Evolutionary conservation across 768 basidiomycete genomes (phyloP).

Genomic region (Pholiota microspora): DNA sequence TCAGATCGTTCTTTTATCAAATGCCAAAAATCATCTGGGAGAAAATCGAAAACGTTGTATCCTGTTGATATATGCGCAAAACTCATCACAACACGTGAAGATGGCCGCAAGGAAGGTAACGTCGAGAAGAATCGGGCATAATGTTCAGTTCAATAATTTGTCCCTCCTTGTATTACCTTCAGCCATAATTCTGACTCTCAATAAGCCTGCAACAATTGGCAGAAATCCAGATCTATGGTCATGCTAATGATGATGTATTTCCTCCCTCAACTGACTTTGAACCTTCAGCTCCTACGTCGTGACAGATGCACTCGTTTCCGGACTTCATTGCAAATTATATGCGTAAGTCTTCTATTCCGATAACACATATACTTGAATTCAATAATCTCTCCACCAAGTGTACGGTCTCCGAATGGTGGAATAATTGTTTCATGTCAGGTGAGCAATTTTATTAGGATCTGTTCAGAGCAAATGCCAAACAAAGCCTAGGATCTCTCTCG

Average conservation of each 20-base stretch:
- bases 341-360: slow-evolving; percentile 36
- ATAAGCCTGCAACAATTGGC: slow-evolving; percentile 66
- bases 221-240: slow-evolving; percentile 71
- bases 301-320: slow-evolving; percentile 61
- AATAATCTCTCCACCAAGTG: slow-evolving; percentile 33
- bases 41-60: not conserved
- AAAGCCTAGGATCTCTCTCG: slow-evolving; percentile 64
- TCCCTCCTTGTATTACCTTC: not conserved
- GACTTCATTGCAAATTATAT: slow-evolving; percentile 75
- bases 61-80: slow-evolving; percentile 63
- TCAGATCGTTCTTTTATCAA: slow-evolving; percentile 1
- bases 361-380: not conserved
- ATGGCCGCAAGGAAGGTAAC: slow-evolving; percentile 64
- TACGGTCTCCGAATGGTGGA: slow-evolving; percentile 68
- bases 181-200: slow-evolving; percentile 62
- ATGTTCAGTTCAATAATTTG: not conserved
- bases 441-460: slow-evolving; percentile 3
- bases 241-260: slow-evolving; percentile 20
- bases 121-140: not conserved
- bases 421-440: slow-evolving; percentile 82
- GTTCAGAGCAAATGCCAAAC: not conserved
- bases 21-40: not conserved
- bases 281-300: slow-evolving; percentile 60
- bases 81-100: slow-evolving; percentile 53
- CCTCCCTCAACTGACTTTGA: not conserved